phyloP scores from a whole-genome alignment of 1,284 basidiomycete species.

The Lentinula novae-zelandiae region DNA sequence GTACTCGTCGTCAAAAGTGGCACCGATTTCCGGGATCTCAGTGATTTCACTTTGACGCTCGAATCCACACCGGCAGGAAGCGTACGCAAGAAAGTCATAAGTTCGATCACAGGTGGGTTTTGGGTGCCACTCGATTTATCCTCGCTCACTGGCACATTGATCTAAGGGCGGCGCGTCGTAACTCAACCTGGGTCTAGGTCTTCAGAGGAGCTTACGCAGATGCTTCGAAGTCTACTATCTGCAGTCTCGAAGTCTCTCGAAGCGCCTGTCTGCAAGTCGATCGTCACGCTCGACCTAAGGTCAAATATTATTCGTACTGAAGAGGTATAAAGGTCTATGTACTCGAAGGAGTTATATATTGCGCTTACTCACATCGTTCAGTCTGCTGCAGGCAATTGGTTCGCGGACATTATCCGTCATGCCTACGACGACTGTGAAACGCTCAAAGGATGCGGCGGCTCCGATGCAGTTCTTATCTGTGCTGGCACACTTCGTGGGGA shows the following conservation, averaged over 20 bases:
- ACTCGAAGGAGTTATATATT: not conserved
- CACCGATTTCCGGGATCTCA: slow-evolving; percentile 87
- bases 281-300: slow-evolving; percentile 71
- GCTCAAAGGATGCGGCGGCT: slow-evolving; percentile 56
- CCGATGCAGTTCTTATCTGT: slow-evolving; percentile 79
- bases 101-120: slow-evolving; percentile 51
- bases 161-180: slow-evolving; percentile 61
- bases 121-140: not conserved
- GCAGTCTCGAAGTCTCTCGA: slow-evolving; percentile 71
- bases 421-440: slow-evolving; percentile 80
- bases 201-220: slow-evolving; percentile 51
- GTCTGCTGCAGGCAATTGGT: slow-evolving; percentile 85
- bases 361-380: slow-evolving; percentile 25
- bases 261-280: slow-evolving; percentile 69
- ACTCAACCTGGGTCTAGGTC: slow-evolving; percentile 61
- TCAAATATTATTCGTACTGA: slow-evolving; percentile 70
- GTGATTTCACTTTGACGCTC: slow-evolving; percentile 68
- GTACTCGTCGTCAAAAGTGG: slow-evolving; percentile 82
- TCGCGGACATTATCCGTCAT: slow-evolving; percentile 83
- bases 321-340: slow-evolving; percentile 43
- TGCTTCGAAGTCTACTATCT: slow-evolving; percentile 67
- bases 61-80: slow-evolving; percentile 57
- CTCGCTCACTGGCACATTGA: not conserved
- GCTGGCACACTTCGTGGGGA: slow-evolving; percentile 90
- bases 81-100: slow-evolving; percentile 67